Evolutionary conservation across 1,284 basidiomycete species (phyloP).

Genomic region (Ceratobasidium sp.): DNA sequence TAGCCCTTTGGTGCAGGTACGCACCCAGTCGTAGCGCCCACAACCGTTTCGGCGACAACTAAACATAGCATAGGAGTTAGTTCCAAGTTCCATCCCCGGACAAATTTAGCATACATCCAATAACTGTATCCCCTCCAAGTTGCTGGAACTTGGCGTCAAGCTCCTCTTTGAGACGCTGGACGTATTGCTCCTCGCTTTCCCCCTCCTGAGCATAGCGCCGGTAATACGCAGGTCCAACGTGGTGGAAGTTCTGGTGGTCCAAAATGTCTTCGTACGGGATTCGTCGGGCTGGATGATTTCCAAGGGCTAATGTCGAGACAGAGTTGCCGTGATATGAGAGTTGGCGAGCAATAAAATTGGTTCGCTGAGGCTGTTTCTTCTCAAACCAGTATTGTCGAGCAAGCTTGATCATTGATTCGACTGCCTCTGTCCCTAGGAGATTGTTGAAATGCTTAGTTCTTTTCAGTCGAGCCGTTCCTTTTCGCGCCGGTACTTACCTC

Average conservation of each 20-base stretch:
- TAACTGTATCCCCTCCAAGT: slow-evolving; percentile 81
- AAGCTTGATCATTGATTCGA: slow-evolving; percentile 83
- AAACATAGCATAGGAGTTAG: slow-evolving; percentile 13
- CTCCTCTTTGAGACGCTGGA: slow-evolving; percentile 76
- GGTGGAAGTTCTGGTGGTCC: slow-evolving; percentile 72
- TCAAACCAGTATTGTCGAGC: slow-evolving; percentile 65
- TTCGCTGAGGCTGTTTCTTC: slow-evolving; percentile 73
- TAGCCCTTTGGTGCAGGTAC: slow-evolving; percentile 81
- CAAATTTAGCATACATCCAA: slow-evolving; percentile 68
- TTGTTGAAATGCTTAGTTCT: background rate
- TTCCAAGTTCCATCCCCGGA: slow-evolving; percentile 28
- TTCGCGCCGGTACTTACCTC: slow-evolving; percentile 60
- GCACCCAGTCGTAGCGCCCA: slow-evolving; percentile 83
- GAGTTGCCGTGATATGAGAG: slow-evolving; percentile 89
- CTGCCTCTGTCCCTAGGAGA: slow-evolving; percentile 83
- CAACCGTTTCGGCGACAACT: slow-evolving; percentile 87
- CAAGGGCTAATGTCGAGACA: slow-evolving; percentile 72
- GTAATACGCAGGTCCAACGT: slow-evolving; percentile 87
- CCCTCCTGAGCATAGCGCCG: slow-evolving; percentile 73
- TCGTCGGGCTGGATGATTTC: slow-evolving; percentile 71
- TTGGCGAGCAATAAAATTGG: slow-evolving; percentile 80
- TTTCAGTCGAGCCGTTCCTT: no score
- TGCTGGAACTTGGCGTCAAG: slow-evolving; percentile 84
- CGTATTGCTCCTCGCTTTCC: slow-evolving; percentile 82
- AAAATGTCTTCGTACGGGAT: slow-evolving; percentile 73